These are phyloP conservation scores for Phylloporus sp. DNA, from an alignment of 768 basidiomycete species.

Conservation along the genomic window DNA sequence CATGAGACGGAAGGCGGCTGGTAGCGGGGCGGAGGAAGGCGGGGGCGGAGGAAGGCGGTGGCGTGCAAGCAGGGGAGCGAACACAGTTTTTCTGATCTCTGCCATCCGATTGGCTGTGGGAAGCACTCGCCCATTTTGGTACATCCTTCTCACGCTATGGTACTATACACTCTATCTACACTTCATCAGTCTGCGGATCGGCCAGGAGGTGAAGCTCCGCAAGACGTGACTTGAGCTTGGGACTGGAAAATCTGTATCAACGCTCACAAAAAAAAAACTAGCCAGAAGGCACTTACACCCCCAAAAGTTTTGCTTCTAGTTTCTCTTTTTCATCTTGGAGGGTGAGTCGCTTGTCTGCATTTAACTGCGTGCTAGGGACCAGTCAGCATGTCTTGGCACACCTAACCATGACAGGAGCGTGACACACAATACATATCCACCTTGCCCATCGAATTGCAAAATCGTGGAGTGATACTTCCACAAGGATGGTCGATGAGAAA, in stretches of 20 bases:
- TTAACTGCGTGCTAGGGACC: slow-evolving; percentile 66
- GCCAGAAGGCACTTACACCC: slow-evolving; percentile 57
- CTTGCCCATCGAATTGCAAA: slow-evolving; percentile 89
- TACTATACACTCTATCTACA: not conserved
- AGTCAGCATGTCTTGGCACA: not conserved
- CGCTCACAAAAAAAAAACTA: not conserved
- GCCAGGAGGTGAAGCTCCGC: slow-evolving; percentile 54
- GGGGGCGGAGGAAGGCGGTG: too few species aligned
- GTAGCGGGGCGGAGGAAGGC: too few species aligned
- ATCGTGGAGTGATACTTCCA: slow-evolving; percentile 92
- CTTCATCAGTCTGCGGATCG: slow-evolving; percentile 15
- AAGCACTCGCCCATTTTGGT: not conserved
- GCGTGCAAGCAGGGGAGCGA: too few species aligned
- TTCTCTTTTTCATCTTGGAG: slow-evolving; percentile 93
- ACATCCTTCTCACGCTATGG: slow-evolving; percentile 2
- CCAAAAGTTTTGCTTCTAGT: slow-evolving; percentile 77
- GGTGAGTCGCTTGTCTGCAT: slow-evolving; percentile 84
- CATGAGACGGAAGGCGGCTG: slow-evolving; percentile 46
- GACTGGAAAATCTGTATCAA: slow-evolving; percentile 38
- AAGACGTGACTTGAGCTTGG: slow-evolving; percentile 75
- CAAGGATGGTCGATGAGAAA: slow-evolving; percentile 90
- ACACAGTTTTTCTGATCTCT: slow-evolving; percentile 15
- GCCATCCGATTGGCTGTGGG: slow-evolving; percentile 29
- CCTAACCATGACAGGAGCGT: not conserved
- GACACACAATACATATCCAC: slow-evolving; percentile 90